These are phyloP conservation scores for Phylloboletellus chloephorus DNA, from an alignment of 1,284 basidiomycete genomes.

Conservation along the genomic window DNA sequence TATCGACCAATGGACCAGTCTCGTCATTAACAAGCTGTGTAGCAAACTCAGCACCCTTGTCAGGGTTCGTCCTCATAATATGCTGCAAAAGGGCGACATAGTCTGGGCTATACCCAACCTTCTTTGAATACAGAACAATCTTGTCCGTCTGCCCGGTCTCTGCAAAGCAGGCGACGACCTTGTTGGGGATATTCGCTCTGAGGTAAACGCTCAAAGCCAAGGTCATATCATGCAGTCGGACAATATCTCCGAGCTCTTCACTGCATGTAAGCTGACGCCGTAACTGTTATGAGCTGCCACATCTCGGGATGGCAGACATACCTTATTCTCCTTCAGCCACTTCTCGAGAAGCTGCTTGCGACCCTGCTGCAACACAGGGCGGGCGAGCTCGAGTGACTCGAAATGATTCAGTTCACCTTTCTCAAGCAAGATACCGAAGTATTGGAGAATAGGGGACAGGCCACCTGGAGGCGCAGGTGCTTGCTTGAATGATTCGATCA, in stretches of 20 bases:
- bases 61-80: constrained; percentile 93
- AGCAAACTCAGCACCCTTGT: constrained; percentile 98
- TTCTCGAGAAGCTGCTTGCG: constrained; percentile 98
- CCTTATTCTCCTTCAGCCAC: constrained; percentile 99
- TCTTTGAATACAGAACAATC: constrained; percentile 97
- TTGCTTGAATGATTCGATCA: constrained; percentile 98
- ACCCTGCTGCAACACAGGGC: constrained; percentile 94
- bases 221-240: constrained; percentile 94
- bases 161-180: constrained; percentile 98
- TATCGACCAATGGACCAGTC: constrained; percentile 85
- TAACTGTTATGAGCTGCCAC: constrained; percentile 13
- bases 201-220: constrained; percentile 98
- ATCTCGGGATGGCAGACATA: constrained; percentile 23
- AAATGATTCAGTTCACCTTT: constrained; percentile 97
- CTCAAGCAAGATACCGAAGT: constrained; percentile 97
- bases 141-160: constrained; percentile 99
- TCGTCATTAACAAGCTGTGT: constrained; percentile 95
- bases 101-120: constrained; percentile 93
- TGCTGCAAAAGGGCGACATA: constrained; percentile 96
- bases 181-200: constrained; percentile 97
- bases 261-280: constrained; percentile 83
- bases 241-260: constrained; percentile 98
- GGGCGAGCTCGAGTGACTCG: constrained; percentile 94
- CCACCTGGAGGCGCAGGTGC: constrained; percentile 88
- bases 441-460: constrained; percentile 95